Evolutionary conservation across 2,329 filamentous ascomycete genomes (phyloP).

Genomic region (Trichoderma harzianum): DNA sequence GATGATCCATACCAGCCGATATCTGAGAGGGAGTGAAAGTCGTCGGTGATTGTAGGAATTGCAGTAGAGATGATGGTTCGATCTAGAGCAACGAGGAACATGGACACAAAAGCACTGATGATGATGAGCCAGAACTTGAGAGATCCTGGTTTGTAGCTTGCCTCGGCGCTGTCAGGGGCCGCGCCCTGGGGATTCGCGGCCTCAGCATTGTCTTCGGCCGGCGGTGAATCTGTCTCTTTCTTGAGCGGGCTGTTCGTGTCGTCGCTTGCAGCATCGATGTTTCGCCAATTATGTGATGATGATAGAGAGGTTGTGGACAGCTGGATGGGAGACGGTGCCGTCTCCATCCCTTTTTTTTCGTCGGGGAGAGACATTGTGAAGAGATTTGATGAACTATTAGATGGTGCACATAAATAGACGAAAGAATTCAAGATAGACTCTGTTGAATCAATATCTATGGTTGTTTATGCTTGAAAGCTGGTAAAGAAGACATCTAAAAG

Average conservation of each 20-base stretch:
- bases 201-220: conserved; percentile 21
- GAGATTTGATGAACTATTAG: background rate
- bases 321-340: background rate
- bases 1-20: conserved; percentile 63
- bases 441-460: background rate
- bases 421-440: background rate
- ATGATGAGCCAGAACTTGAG: conserved; percentile 55
- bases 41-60: conserved; percentile 53
- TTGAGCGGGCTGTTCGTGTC: background rate
- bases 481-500: background rate
- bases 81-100: conserved; percentile 58
- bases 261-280: background rate
- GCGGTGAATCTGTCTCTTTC: background rate
- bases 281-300: background rate
- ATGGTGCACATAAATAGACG: background rate
- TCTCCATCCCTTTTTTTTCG: background rate
- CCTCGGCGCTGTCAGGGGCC: conserved; percentile 30
- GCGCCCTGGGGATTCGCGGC: conserved; percentile 16
- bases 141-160: conserved; percentile 51
- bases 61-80: conserved; percentile 56
- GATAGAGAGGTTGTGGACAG: background rate
- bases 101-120: conserved; percentile 50
- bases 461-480: background rate
- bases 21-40: conserved; percentile 56
- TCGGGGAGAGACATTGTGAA: background rate